These are phyloP conservation scores for Sporodiniella umbellata DNA, from an alignment of 371 early-diverging fungal species.

Conservation along the genomic window DNA sequence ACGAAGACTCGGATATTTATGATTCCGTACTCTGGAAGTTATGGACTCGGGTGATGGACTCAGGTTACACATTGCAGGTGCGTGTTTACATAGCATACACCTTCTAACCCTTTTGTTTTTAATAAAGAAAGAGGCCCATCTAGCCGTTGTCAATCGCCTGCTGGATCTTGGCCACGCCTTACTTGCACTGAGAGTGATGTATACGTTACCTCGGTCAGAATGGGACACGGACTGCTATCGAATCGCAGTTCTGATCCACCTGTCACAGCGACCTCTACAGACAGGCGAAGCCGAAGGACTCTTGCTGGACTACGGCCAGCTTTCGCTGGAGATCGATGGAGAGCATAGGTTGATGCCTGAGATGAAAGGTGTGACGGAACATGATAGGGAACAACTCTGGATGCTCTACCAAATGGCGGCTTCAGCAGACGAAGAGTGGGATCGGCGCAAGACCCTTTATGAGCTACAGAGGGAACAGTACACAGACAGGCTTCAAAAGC, in stretches of 20 bases:
- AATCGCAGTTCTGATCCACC: slow-evolving; percentile 31
- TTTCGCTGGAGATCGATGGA: slow-evolving; percentile 28
- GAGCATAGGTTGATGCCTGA: slow-evolving; percentile 31
- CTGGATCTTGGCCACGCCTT: slow-evolving; percentile 15
- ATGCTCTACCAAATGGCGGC: slow-evolving; percentile 33
- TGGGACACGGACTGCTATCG: slow-evolving; percentile 38
- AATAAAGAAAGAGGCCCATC: slow-evolving; percentile 20
- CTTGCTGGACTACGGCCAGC: slow-evolving; percentile 33
- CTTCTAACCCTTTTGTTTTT: no score
- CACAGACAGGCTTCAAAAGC: slow-evolving; percentile 1
- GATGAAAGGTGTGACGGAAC: slow-evolving; percentile 31
- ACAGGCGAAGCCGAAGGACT: slow-evolving; percentile 32
- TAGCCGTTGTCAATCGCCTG: slow-evolving; percentile 20
- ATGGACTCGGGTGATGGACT: slow-evolving; percentile 38
- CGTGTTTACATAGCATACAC: no score
- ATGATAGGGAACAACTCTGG: slow-evolving; percentile 30
- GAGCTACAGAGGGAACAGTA: slow-evolving; percentile 15
- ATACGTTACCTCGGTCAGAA: slow-evolving; percentile 26
- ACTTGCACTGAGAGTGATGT: slow-evolving; percentile 37
- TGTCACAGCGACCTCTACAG: slow-evolving; percentile 33
- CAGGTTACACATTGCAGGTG: slow-evolving; percentile 37
- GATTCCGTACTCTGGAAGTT: slow-evolving; percentile 32
- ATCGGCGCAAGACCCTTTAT: slow-evolving; percentile 14
- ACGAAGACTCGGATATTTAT: slow-evolving; percentile 18
- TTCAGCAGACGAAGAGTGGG: slow-evolving; percentile 24